Percentiles rank a stretch among this genome's conserved stretches.
Evolutionary conservation across 192 early-diverging fungal species (phyloP).

Genomic region (Entomortierella chlamydospora): DNA sequence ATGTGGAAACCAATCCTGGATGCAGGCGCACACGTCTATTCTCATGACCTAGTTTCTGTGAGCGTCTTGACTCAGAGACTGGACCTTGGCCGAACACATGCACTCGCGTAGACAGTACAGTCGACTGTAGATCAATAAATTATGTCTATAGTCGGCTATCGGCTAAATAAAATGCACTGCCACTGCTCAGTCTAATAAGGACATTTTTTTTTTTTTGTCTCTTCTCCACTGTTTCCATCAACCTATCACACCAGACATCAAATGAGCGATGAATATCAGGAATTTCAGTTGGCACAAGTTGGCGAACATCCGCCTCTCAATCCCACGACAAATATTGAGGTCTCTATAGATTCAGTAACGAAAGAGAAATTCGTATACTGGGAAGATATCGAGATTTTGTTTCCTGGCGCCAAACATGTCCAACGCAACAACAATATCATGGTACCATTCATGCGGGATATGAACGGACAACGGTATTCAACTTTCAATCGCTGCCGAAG

Average conservation of each 20-base stretch:
- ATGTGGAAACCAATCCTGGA: constrained; percentile 42
- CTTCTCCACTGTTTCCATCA: not conserved
- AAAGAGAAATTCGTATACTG: constrained; percentile 19
- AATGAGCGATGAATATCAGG: constrained; percentile 11
- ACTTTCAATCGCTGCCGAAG: too few relatives aligned
- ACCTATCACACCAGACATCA: not conserved
- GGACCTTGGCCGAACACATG: constrained; percentile 23
- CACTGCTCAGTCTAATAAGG: too few relatives aligned
- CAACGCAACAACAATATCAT: constrained; percentile 4
- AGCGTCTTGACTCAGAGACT: constrained; percentile 26
- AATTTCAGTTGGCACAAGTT: not conserved
- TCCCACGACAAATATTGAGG: constrained; percentile 10
- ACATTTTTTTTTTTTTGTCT: not conserved
- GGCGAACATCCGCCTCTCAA: not conserved
- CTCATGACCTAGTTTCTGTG: constrained; percentile 32
- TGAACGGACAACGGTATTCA: constrained; percentile 9
- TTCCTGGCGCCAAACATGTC: constrained; percentile 2
- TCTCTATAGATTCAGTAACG: not conserved
- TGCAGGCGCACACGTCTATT: constrained; percentile 25
- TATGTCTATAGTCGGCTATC: not conserved
- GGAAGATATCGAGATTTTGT: constrained; percentile 26
- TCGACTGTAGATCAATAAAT: not conserved
- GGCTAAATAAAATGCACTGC: not conserved
- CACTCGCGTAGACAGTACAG: constrained; percentile 11
- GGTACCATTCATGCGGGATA: constrained; percentile 15